Evolutionary conservation across 208 protist genomes (phyloP).

Genomic region (Trypanosoma cruzi): DNA sequence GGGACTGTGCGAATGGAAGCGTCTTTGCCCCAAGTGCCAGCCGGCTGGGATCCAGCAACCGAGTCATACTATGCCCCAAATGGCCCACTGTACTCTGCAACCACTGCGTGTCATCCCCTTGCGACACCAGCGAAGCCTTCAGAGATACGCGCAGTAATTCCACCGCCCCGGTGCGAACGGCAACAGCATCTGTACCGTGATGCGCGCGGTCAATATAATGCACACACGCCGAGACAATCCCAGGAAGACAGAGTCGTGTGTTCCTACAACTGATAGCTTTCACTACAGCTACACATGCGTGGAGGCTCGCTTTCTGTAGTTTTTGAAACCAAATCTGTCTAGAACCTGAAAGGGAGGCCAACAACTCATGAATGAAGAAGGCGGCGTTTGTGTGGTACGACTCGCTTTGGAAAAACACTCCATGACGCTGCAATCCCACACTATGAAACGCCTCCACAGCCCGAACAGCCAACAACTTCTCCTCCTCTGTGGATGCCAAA

Average conservation of each 20-base stretch:
- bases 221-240: constrained; percentile 70
- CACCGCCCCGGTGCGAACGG: constrained; percentile 53
- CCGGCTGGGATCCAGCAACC: constrained; percentile 10
- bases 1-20: constrained; percentile 11
- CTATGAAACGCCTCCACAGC: constrained; percentile 64
- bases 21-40: constrained; percentile 3
- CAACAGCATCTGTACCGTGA: constrained; percentile 65
- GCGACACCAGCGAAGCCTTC: constrained; percentile 17
- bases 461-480: constrained; percentile 52
- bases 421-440: constrained; percentile 33
- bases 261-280: constrained; percentile 53
- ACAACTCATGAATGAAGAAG: constrained; percentile 84
- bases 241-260: constrained; percentile 70
- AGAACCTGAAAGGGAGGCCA: constrained; percentile 70
- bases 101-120: constrained; percentile 25
- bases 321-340: constrained; percentile 77
- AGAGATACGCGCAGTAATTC: constrained; percentile 47
- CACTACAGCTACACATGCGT: constrained; percentile 62
- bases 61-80: constrained; percentile 13
- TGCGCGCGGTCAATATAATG: constrained; percentile 71
- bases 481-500: constrained; percentile 72
- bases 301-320: constrained; percentile 67
- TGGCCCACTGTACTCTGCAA: constrained; percentile 18
- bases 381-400: constrained; percentile 74
- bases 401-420: constrained; percentile 41